phyloP scores from a whole-genome alignment of 2,329 filamentous ascomycete genomes.

The Botrytis cinerea region DNA sequence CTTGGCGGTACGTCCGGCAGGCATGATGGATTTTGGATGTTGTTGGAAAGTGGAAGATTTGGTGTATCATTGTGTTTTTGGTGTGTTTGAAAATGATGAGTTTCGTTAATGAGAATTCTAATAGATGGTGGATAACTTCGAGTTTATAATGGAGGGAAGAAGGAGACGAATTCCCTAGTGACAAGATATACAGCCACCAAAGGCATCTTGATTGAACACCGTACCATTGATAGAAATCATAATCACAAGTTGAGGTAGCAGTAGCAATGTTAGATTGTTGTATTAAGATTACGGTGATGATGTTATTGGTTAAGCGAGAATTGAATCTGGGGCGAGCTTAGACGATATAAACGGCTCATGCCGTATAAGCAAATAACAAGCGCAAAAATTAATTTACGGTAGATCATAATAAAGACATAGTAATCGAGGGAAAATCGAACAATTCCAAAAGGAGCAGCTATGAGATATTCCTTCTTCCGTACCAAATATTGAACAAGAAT shows the following conservation, averaged over 20 bases:
- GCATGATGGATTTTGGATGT: neutral
- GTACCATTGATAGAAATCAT: neutral
- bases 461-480: neutral
- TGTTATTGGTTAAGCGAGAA: neutral
- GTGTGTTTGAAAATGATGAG: neutral
- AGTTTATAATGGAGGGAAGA: neutral
- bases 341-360: neutral
- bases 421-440: neutral
- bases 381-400: neutral
- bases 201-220: neutral
- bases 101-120: neutral
- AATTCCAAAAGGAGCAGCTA: neutral
- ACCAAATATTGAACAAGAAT: neutral
- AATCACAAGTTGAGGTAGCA: neutral
- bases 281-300: neutral
- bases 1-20: neutral
- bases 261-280: neutral
- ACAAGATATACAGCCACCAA: neutral
- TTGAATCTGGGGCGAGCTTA: neutral
- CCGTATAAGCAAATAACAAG: neutral
- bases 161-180: neutral
- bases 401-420: accelerated
- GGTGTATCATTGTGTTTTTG: neutral
- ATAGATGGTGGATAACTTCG: neutral
- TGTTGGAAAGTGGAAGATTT: neutral